Percentiles rank a stretch among this genome's conserved stretches.
Conservation (phyloP, 1,139 yeast species). For the Nakaseomyces kungkrabaensis region DNA sequence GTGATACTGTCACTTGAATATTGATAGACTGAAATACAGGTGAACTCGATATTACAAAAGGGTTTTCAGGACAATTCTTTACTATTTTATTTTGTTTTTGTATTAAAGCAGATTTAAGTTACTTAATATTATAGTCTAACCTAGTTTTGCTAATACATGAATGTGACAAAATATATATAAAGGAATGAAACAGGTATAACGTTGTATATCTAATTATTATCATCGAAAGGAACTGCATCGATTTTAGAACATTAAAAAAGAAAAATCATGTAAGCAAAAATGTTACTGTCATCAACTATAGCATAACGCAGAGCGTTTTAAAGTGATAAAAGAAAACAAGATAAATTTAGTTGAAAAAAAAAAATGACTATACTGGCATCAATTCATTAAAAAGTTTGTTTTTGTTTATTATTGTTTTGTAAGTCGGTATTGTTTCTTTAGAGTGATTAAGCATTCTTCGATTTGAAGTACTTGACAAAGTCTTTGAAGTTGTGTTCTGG, state of each 20-base stretch:
- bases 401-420: background rate
- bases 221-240: background rate
- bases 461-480: slow-evolving; percentile 21
- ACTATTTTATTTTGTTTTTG: too few species aligned
- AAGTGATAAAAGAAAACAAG: background rate
- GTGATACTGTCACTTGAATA: too few species aligned
- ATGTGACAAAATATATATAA: too few species aligned
- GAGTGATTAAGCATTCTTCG: background rate
- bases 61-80: too few species aligned
- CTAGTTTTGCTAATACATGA: too few species aligned
- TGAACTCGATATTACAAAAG: too few species aligned
- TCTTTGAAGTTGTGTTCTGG: slow-evolving; percentile 30
- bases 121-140: too few species aligned
- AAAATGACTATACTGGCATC: background rate
- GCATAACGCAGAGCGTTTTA: background rate
- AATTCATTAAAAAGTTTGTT: background rate
- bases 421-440: background rate
- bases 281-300: background rate
- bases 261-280: background rate
- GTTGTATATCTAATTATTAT: background rate
- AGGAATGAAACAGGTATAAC: too few species aligned
- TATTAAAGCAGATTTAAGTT: too few species aligned
- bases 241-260: background rate
- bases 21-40: too few species aligned
- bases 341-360: background rate